Evolutionary conservation across 2,329 filamentous ascomycete genomes (phyloP).

Genomic region (Penicillium brasilianum): DNA sequence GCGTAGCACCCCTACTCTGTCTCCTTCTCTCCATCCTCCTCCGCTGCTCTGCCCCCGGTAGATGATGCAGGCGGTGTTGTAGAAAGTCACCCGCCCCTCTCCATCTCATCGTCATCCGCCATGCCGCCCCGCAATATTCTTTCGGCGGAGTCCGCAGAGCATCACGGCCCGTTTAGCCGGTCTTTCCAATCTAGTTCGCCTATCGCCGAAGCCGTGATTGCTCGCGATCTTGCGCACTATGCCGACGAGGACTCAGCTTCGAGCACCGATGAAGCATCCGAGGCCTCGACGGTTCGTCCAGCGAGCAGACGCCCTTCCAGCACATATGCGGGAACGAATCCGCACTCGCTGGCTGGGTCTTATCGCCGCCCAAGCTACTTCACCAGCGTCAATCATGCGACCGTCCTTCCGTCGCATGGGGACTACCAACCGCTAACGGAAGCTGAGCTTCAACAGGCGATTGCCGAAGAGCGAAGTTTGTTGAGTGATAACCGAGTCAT

Average conservation of each 20-base stretch:
- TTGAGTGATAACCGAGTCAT: slow-evolving; percentile 65
- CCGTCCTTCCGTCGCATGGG: slow-evolving; percentile 62
- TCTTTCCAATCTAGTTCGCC: slow-evolving; percentile 66
- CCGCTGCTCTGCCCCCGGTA: not conserved
- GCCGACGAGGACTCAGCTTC: slow-evolving; percentile 59
- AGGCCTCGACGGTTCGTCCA: slow-evolving; percentile 49
- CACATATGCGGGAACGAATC: slow-evolving; percentile 42
- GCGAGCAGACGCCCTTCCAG: slow-evolving; percentile 45
- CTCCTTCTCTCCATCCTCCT: not conserved
- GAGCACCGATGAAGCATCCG: slow-evolving; percentile 44
- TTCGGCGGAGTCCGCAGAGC: slow-evolving; percentile 34
- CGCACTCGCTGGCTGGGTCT: slow-evolving; percentile 62
- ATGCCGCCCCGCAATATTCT: slow-evolving; percentile 39
- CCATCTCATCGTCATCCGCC: slow-evolving; percentile 3
- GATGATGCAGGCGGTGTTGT: slow-evolving; percentile 8
- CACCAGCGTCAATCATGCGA: slow-evolving; percentile 71
- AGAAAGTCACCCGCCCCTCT: not conserved
- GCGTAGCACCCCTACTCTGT: not conserved
- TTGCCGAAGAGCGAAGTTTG: slow-evolving; percentile 63
- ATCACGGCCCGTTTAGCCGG: slow-evolving; percentile 39
- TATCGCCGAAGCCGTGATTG: slow-evolving; percentile 68
- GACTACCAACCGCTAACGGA: slow-evolving; percentile 55
- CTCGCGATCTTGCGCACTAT: slow-evolving; percentile 69
- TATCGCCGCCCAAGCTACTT: slow-evolving; percentile 81
- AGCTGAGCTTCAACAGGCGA: slow-evolving; percentile 58